Evolutionary conservation across 2,329 filamentous ascomycete species (phyloP), one percentile per base, ranked within the genome.

Genomic region (Pseudogymnoascus sp.): DNA sequence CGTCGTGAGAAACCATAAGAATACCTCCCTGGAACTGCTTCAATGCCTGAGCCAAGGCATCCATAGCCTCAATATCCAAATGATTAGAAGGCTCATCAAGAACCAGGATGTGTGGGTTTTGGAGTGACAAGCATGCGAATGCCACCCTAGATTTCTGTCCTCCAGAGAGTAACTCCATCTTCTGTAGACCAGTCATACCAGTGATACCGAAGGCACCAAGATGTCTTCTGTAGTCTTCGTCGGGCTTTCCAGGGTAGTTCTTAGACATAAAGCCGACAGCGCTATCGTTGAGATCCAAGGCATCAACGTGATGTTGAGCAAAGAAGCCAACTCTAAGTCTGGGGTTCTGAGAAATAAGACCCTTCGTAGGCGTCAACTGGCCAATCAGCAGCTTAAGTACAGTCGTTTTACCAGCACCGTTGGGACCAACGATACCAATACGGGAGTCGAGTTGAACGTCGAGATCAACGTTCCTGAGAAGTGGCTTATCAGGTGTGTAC

Each of bases 21-120:
- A 99, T 93, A 75, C 95, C 95, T 66, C 95, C 95, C 78, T 96
- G 84, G 79, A 97, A 99, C 67, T 88, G 85, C 69, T 86, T 84
- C 69, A 99, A 80, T 14, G 95, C 95, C 31, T 88, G 86, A 3
- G 91, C 88, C 61, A 99, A 81, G 9, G 95, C 93, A 75, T 99
- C 95, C 95, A 99, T 97, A 67, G 95, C 95, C 77, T 99, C 95
- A 70, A 99, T 97, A 85, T 99, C 95, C 71, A 99, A 81, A 77
- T 99, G 95, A 80, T 99, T 99, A 67, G 91, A 96, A 75, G 95
- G 95, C 77, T 99, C 95, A 83, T 99, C 95, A 60, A 99, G 89
- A 65, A 99, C 93, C 56, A 99, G 83, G 68, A 99, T 97, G 74
- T 99, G 95, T 16, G 95, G 95, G 77, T 97, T 96, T 59, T 88